Conservation (phyloP, 441 rosid species). For the Eutrema salsugineum region DNA sequence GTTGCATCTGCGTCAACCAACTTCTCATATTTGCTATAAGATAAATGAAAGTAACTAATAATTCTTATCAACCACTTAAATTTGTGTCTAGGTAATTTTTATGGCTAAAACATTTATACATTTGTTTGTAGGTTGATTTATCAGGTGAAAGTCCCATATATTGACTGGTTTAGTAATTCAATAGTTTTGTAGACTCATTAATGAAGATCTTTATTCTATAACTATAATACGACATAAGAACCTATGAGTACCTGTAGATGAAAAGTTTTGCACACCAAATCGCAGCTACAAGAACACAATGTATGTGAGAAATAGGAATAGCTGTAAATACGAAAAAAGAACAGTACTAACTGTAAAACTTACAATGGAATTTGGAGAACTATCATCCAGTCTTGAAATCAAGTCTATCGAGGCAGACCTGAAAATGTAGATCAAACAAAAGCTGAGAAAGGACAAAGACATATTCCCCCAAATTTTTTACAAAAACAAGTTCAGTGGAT, state of each 20-base stretch:
- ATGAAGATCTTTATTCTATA: not conserved
- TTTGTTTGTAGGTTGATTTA: not conserved
- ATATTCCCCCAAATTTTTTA: not conserved
- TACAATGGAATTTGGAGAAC: slow-evolving; percentile 50
- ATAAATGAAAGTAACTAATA: not conserved
- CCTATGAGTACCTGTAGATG: slow-evolving; percentile 59
- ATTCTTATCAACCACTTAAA: not conserved
- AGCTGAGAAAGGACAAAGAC: slow-evolving; percentile 12
- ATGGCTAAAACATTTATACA: not conserved
- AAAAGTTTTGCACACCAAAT: slow-evolving; percentile 62
- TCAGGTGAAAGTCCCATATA: not conserved
- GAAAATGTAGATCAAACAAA: slow-evolving; percentile 5
- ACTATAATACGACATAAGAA: slow-evolving; percentile 8
- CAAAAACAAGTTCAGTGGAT: not conserved
- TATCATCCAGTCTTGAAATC: slow-evolving; percentile 35
- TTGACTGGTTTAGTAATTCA: not conserved
- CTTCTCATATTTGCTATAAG: not conserved
- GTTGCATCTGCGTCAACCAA: slow-evolving; percentile 5
- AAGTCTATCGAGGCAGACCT: slow-evolving; percentile 48
- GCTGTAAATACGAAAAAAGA: not conserved
- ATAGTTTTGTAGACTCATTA: not conserved
- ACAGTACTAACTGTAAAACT: slow-evolving; percentile 1
- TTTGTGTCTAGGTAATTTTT: not conserved
- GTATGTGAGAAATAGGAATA: slow-evolving; percentile 16
- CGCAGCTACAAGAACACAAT: slow-evolving; percentile 46